Evolutionary conservation across 2,329 filamentous ascomycete genomes (phyloP), one percentile per base, ranked within the genome.

Genomic region (Nemania serpens): DNA sequence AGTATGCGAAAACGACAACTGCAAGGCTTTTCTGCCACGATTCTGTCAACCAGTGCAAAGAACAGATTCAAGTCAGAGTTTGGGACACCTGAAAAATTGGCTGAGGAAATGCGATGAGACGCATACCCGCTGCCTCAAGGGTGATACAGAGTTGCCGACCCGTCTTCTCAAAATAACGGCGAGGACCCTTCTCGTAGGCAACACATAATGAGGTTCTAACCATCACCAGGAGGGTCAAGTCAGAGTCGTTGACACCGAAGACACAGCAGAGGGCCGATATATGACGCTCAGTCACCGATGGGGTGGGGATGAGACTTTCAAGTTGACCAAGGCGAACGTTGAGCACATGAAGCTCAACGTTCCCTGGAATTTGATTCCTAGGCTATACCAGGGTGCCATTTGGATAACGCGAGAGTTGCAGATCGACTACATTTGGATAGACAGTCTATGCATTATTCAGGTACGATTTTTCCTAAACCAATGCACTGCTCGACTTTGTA

Each of bases 61-160:
- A 37, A 56, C 45, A 18, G 18, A 56, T 49, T 56, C 45, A 15
- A 25, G 13, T 20, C 42, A 55, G 53, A 55, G 53, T 39, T 48
- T 55, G 22, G 53, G 17, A 48, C 53, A 55, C 48, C 22, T 55
- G 45, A 48, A 47, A 48, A 17, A 20, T 55, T 55, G 53, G 53
- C 17, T 55, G n/a, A 55, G 33, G 25, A 55, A 46, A 43, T 55
- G 42, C 45, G 33, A 55, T 17, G 42, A 45, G 12, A 45, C 42
- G 42, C 42, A 45, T 45, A 13, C 42, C 5, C 18, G 18, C 17
- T 22, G 17, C 18, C 42, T 45, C 9, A 45, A 22, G 20, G 18
- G 22, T 22, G 6, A 45, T 45, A 17, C 11, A 22, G 18, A 45
- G 18, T 22, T 17, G 22, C 42, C 42, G 5, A 22, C 42, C 11